Conservation (phyloP, 2,329 filamentous ascomycete genomes). For the Xylariaceae sp. region DNA sequence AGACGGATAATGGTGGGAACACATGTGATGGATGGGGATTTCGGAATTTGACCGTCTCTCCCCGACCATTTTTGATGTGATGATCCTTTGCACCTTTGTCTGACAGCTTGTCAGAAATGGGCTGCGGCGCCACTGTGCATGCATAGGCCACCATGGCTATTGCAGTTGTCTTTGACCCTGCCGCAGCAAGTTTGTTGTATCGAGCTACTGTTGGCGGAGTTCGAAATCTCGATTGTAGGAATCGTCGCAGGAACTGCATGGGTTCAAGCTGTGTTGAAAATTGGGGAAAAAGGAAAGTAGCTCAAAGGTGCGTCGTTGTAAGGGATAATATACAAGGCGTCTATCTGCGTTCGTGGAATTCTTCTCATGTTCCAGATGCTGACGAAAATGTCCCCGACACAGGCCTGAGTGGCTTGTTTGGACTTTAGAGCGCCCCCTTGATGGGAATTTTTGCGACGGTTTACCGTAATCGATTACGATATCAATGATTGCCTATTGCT, state of each 20-base stretch:
- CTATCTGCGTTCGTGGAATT: no score
- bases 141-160: slow-evolving; percentile 36
- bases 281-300: neutral
- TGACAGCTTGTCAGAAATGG: slow-evolving; percentile 46
- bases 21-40: slow-evolving; percentile 59
- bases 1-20: slow-evolving; percentile 17
- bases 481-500: no score
- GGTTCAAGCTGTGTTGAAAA: neutral
- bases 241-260: slow-evolving; percentile 21
- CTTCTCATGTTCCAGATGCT: no score
- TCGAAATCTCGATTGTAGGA: slow-evolving; percentile 7
- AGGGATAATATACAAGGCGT: no score
- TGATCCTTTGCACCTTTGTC: slow-evolving; percentile 55
- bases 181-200: slow-evolving; percentile 31
- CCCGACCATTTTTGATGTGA: slow-evolving; percentile 52
- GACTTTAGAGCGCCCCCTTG: no score
- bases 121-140: slow-evolving; percentile 38
- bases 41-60: slow-evolving; percentile 52
- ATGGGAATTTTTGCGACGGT: no score
- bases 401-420: neutral
- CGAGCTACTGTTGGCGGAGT: slow-evolving; percentile 13
- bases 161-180: slow-evolving; percentile 27
- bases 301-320: no score
- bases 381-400: neutral
- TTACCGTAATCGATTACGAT: neutral